Evolutionary conservation across 2,329 filamentous ascomycete species (phyloP).

Genomic region (Cyclaneusma minus): DNA sequence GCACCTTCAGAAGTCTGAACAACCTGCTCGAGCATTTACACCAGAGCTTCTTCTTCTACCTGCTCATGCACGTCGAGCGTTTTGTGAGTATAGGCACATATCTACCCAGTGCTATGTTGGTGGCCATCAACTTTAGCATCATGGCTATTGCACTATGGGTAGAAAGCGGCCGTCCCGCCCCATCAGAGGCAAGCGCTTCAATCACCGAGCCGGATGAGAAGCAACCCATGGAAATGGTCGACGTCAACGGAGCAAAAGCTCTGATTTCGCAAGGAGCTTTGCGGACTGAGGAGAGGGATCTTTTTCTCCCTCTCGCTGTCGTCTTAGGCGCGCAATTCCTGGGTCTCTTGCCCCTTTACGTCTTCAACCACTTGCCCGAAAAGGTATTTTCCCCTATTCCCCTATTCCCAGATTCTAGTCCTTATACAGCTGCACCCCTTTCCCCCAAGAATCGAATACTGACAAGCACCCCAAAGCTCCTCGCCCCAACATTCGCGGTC

Average conservation of each 20-base stretch:
- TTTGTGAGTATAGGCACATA: slow-evolving; percentile 99
- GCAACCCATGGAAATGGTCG: slow-evolving; percentile 13
- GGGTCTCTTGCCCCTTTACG: slow-evolving; percentile 65
- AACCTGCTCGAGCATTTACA: slow-evolving; percentile 93
- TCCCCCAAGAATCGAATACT: no score
- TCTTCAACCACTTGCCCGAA: slow-evolving; percentile 64
- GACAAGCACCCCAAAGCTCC: slow-evolving; percentile 28
- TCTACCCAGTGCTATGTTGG: slow-evolving; percentile 89
- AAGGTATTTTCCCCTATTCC: slow-evolving; percentile 33
- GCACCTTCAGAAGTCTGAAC: slow-evolving; percentile 83
- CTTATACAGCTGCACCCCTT: no score
- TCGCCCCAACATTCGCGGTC: slow-evolving; percentile 39
- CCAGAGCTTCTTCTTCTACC: slow-evolving; percentile 98
- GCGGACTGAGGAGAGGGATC: slow-evolving; percentile 27
- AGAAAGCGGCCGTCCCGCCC: slow-evolving; percentile 46
- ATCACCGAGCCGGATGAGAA: slow-evolving; percentile 18
- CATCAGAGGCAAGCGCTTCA: slow-evolving; percentile 5
- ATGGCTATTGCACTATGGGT: slow-evolving; percentile 93
- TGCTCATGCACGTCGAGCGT: slow-evolving; percentile 77
- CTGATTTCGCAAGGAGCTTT: slow-evolving; percentile 10
- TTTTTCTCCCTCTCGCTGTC: slow-evolving; percentile 59
- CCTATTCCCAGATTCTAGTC: no score
- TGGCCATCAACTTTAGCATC: slow-evolving; percentile 89
- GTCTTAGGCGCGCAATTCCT: slow-evolving; percentile 61
- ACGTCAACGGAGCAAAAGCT: slow-evolving; percentile 10